Evolutionary conservation across 371 early-diverging fungal genomes (phyloP).

Genomic region (Haplosporangium sp.): DNA sequence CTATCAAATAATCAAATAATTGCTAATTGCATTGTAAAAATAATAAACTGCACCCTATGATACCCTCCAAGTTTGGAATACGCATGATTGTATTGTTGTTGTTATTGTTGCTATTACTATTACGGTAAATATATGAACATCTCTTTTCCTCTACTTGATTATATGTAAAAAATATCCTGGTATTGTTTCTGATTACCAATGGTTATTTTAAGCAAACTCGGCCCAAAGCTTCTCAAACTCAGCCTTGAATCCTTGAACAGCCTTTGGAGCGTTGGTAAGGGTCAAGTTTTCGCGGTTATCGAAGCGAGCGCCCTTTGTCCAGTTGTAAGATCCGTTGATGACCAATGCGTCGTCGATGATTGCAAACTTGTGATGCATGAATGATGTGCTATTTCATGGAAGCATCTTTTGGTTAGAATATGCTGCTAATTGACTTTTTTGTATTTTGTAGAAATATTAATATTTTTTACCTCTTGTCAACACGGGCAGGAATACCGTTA

Average conservation of each 20-base stretch:
- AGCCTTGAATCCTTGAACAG: conserved; percentile 61
- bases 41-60: no score
- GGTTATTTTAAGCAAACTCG: conserved; percentile 38
- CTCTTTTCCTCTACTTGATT: no score
- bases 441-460: neutral
- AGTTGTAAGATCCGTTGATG: conserved; percentile 71
- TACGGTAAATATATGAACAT: no score
- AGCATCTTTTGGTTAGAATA: neutral
- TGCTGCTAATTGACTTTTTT: neutral
- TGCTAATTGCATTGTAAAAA: no score
- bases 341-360: conserved; percentile 60
- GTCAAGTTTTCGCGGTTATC: conserved; percentile 70
- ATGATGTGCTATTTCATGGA: conserved; percentile 57
- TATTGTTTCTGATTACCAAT: no score
- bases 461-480: conserved; percentile 39
- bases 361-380: conserved; percentile 75
- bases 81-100: no score
- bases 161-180: no score
- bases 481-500: conserved; percentile 23
- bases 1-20: no score
- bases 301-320: conserved; percentile 73
- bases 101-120: no score
- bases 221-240: conserved; percentile 67
- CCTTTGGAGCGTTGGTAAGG: conserved; percentile 64
- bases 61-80: no score